These are phyloP conservation scores for Hsuehochloa calcarea DNA, from an alignment of 176 grass and related monocot species.

Conservation along the genomic window DNA sequence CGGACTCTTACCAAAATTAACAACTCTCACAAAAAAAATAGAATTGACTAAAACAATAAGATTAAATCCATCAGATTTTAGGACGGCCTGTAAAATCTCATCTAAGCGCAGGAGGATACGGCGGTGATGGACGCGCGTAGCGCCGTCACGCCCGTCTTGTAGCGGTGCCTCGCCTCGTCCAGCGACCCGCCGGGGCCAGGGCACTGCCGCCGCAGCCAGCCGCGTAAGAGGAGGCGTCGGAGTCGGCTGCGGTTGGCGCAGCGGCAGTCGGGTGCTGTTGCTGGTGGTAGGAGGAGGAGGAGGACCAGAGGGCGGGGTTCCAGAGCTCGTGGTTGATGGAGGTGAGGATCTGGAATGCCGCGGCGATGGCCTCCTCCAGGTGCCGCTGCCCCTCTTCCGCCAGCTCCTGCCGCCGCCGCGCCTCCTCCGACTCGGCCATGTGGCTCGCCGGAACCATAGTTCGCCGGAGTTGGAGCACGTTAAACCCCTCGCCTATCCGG, in stretches of 20 bases:
- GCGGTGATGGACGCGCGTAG: constrained; percentile 53
- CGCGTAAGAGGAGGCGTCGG: background rate
- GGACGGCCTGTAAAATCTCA: background rate
- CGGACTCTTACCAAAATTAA: too few relatives aligned
- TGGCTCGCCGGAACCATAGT: constrained; percentile 33
- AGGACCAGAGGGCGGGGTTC: constrained; percentile 71
- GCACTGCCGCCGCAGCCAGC: background rate
- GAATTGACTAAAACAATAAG: too few relatives aligned
- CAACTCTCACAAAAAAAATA: too few relatives aligned
- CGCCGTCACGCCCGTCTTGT: constrained; percentile 50
- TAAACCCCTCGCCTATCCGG: background rate
- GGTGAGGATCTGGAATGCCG: constrained; percentile 74
- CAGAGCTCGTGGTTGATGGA: constrained; percentile 88
- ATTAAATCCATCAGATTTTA: too few relatives aligned
- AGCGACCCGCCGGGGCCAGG: constrained; percentile 46
- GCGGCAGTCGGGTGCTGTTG: background rate
- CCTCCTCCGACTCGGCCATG: constrained; percentile 28
- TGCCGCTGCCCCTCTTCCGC: constrained; percentile 63
- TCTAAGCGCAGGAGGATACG: constrained; percentile 42
- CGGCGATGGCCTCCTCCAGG: constrained; percentile 70
- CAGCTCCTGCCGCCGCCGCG: constrained; percentile 47
- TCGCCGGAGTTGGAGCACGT: background rate
- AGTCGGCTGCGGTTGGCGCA: background rate
- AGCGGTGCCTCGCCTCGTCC: constrained; percentile 69
- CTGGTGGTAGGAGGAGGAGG: constrained; percentile 13